Percentiles rank a stretch among this genome's conserved stretches.
These are phyloP conservation scores for Zygosaccharomyces pseudobailii DNA, from an alignment of 1,139 yeast genomes.

Conservation along the genomic window DNA sequence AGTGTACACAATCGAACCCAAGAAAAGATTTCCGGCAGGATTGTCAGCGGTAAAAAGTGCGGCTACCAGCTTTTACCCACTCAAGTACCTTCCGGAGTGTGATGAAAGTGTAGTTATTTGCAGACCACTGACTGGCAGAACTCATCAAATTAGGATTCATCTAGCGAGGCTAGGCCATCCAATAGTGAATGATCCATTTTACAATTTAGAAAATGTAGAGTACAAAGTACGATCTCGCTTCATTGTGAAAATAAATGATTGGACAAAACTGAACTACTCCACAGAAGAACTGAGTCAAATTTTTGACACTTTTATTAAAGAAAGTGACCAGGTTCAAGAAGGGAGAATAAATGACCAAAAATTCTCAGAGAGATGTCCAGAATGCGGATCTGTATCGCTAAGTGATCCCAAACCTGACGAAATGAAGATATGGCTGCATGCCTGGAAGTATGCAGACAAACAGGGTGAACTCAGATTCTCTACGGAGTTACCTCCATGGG, in stretches of 20 bases:
- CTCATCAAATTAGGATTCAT: slow-evolving; percentile 77
- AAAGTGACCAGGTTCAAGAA: slow-evolving; percentile 17
- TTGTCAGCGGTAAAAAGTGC: slow-evolving; percentile 37
- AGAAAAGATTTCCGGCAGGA: slow-evolving; percentile 36
- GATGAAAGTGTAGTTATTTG: slow-evolving; percentile 59
- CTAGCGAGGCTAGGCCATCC: slow-evolving; percentile 61
- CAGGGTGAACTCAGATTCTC: slow-evolving; percentile 53
- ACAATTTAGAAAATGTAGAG: slow-evolving; percentile 36
- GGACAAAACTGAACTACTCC: slow-evolving; percentile 63
- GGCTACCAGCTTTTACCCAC: slow-evolving; percentile 38
- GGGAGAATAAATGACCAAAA: slow-evolving; percentile 34
- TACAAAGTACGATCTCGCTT: slow-evolving; percentile 26
- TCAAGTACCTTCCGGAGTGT: slow-evolving; percentile 31
- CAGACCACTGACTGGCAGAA: slow-evolving; percentile 66
- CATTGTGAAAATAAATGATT: slow-evolving; percentile 51
- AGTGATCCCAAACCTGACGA: slow-evolving; percentile 39
- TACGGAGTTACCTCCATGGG: slow-evolving; percentile 81
- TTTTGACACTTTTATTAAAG: slow-evolving; percentile 25
- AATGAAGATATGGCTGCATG: slow-evolving; percentile 53
- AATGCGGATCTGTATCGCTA: slow-evolving; percentile 43
- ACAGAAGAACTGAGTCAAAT: slow-evolving; percentile 34
- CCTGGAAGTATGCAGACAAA: slow-evolving; percentile 43
- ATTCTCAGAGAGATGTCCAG: slow-evolving; percentile 35
- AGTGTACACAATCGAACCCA: slow-evolving; percentile 67
- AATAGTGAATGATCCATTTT: slow-evolving; percentile 62